Evolutionary conservation across 129 eudicot species (phyloP).

Genomic region (Mikania micrantha): DNA sequence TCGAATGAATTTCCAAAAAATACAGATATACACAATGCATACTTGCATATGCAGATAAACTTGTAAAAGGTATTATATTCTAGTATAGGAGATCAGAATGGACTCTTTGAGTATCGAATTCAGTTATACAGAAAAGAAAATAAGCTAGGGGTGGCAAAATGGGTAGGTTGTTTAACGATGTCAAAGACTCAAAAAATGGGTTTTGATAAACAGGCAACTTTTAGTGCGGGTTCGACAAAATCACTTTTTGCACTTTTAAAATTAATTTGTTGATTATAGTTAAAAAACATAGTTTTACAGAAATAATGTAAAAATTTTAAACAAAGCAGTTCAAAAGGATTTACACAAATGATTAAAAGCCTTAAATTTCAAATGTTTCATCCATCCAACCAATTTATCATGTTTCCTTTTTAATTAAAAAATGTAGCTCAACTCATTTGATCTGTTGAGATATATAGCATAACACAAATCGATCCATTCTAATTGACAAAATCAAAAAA

Average conservation of each 20-base stretch:
- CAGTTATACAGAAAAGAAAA: not conserved
- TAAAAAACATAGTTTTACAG: not conserved
- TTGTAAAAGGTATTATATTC: slow-evolving; percentile 1
- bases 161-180: not conserved
- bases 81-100: not conserved
- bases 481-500: not conserved
- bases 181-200: not conserved
- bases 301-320: not conserved
- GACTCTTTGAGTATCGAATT: not conserved
- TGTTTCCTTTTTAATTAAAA: not conserved
- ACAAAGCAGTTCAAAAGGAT: not conserved
- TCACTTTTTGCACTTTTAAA: not conserved
- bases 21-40: not conserved
- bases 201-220: not conserved
- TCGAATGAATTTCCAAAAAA: not conserved
- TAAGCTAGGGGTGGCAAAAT: not conserved
- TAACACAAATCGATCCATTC: not conserved
- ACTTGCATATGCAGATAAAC: not conserved
- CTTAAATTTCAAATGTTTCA: not conserved
- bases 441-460: not conserved
- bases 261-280: not conserved
- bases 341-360: not conserved
- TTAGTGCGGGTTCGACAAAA: not conserved
- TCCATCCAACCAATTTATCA: not conserved
- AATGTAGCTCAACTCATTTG: not conserved